A percentile compares a stretch with the other conserved stretches of the same genome.
Evolutionary conservation across 495 filamentous ascomycete genomes (phyloP).

Genomic region (Ramalina intermedia): DNA sequence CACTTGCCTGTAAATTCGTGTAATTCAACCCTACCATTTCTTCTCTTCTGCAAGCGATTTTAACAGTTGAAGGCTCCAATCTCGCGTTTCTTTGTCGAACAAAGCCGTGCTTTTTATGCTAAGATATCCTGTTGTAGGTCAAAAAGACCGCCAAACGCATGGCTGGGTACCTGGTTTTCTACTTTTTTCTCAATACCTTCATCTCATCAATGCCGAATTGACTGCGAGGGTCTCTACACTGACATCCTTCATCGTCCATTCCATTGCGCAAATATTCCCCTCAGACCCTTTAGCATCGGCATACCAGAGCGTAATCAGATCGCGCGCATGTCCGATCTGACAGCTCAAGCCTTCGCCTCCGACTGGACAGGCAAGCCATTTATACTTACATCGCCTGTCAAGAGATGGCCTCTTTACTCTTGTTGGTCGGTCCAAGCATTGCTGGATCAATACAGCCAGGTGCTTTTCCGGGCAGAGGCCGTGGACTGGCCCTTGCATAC

Average conservation of each 20-base stretch:
- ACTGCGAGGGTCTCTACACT: conserved; percentile 73
- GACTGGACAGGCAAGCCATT: conserved; percentile 75
- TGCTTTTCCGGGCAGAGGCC: conserved; percentile 75
- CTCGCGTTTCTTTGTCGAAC: background rate
- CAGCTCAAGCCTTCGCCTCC: conserved; percentile 54
- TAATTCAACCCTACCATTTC: background rate
- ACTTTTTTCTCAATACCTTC: conserved; percentile 55
- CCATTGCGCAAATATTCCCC: conserved; percentile 63
- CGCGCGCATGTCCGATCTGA: conserved; percentile 49
- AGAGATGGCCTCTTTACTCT: conserved; percentile 64
- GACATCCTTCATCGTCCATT: conserved; percentile 86
- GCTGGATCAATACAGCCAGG: conserved; percentile 44
- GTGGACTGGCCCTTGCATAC: conserved; percentile 78
- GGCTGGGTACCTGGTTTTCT: conserved; percentile 78
- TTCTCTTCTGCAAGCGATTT: background rate
- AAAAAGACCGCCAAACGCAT: conserved; percentile 39
- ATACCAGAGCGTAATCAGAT: conserved; percentile 69
- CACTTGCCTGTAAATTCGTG: background rate
- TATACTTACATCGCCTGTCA: conserved; percentile 74
- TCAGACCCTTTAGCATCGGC: conserved; percentile 48
- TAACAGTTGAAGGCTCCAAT: no score
- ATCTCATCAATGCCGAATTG: conserved; percentile 34
- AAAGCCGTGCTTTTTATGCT: background rate
- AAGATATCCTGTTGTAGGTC: conserved; percentile 19
- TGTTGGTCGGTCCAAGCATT: conserved; percentile 59